These are phyloP conservation scores for Fusarium camptoceras DNA, from an alignment of 2,329 filamentous ascomycete genomes.

Conservation along the genomic window DNA sequence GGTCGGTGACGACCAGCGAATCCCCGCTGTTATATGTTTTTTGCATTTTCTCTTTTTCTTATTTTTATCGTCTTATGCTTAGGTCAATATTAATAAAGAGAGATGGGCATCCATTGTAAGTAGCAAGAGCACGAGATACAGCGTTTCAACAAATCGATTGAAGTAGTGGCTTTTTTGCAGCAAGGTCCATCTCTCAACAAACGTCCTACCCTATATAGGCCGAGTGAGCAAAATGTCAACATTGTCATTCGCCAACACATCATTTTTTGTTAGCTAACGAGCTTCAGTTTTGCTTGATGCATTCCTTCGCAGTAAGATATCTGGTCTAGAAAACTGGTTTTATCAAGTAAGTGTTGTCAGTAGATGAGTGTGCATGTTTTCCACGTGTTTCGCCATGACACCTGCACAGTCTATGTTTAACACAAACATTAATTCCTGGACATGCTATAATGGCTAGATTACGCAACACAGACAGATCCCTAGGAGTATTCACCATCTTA, in stretches of 20 bases:
- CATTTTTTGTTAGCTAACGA: not conserved
- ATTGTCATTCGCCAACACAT: too few relatives aligned
- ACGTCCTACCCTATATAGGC: not conserved
- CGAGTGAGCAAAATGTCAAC: not conserved
- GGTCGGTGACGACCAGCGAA: not conserved
- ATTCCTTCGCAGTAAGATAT: not conserved
- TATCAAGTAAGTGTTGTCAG: too few relatives aligned
- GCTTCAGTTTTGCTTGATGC: not conserved
- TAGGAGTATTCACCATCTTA: not conserved
- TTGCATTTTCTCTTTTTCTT: not conserved
- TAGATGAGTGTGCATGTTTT: not conserved
- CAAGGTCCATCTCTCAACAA: not conserved
- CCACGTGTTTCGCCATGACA: not conserved
- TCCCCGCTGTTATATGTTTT: not conserved
- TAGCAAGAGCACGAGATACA: not conserved
- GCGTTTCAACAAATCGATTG: not conserved
- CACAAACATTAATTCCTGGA: not conserved
- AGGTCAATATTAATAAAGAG: not conserved
- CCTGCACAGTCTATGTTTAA: not conserved
- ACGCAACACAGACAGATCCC: not conserved
- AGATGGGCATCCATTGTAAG: accelerated
- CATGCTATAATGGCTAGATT: not conserved
- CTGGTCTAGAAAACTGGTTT: not conserved
- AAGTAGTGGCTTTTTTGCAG: not conserved
- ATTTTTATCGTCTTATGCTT: too few relatives aligned